These are phyloP conservation scores for Fusarium sp. DNA, from an alignment of 2,329 filamentous ascomycete genomes.

Conservation along the genomic window DNA sequence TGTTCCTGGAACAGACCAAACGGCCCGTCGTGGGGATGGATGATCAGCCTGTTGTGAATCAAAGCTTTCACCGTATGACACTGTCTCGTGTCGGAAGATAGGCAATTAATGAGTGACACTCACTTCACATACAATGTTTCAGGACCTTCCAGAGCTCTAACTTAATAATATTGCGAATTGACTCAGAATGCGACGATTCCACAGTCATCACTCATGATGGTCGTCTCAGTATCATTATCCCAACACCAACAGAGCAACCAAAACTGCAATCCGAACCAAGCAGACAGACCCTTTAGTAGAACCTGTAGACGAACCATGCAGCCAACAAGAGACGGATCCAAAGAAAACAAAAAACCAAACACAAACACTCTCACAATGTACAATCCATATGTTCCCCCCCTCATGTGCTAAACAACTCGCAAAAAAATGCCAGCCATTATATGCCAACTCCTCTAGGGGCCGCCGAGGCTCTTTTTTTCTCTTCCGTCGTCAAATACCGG, in stretches of 20 bases:
- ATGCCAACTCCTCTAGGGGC: conserved; percentile 30
- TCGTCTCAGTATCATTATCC: conserved; percentile 50
- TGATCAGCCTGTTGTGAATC: not conserved
- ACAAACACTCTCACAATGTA: conserved; percentile 19
- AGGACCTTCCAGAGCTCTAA: conserved; percentile 4
- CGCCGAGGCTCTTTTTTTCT: conserved; percentile 24
- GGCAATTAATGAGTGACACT: not conserved
- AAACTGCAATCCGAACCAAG: conserved; percentile 1
- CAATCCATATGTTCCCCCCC: conserved; percentile 23
- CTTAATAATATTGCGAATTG: conserved; percentile 38
- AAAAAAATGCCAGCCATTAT: conserved; percentile 19
- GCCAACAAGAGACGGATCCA: conserved; percentile 19
- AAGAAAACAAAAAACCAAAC: conserved; percentile 16
- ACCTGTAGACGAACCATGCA: conserved; percentile 20
- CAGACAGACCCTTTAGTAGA: conserved; percentile 9
- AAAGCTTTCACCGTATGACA: not conserved
- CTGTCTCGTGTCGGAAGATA: conserved; percentile 3
- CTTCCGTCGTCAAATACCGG: conserved; percentile 37
- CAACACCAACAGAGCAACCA: conserved; percentile 39
- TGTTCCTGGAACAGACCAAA: conserved; percentile 1
- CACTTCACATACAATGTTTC: not conserved
- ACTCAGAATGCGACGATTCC: conserved; percentile 45
- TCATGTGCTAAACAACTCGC: conserved; percentile 23
- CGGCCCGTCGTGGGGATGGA: conserved; percentile 7
- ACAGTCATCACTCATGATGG: conserved; percentile 49